These are phyloP conservation scores for Nakazawaea populi DNA, from an alignment of 805 yeast species.

Conservation along the genomic window DNA sequence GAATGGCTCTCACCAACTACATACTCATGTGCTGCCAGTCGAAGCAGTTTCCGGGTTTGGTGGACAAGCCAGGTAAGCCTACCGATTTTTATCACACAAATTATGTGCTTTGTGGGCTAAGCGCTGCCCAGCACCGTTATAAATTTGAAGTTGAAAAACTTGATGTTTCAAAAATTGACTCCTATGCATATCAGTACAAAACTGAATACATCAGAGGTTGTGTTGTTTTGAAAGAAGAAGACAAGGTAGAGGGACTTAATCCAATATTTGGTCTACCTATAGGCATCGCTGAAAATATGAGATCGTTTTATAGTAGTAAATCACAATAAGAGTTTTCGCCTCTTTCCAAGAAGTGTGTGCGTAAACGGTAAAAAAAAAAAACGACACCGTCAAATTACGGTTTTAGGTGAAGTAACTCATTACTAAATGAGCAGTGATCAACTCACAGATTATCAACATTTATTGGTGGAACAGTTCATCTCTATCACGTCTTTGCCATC, in stretches of 20 bases:
- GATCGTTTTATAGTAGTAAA: constrained; percentile 11
- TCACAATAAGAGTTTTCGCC: background rate
- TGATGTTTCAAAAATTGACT: background rate
- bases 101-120: constrained; percentile 73
- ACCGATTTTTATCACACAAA: constrained; percentile 92
- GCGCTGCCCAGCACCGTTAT: constrained; percentile 46
- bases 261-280: constrained; percentile 57
- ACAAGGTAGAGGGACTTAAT: constrained; percentile 31
- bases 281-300: constrained; percentile 27
- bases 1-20: constrained; percentile 58
- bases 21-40: constrained; percentile 74
- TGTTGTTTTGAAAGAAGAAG: constrained; percentile 15
- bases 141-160: constrained; percentile 12
- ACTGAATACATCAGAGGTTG: constrained; percentile 14
- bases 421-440: constrained; percentile 1
- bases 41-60: constrained; percentile 57
- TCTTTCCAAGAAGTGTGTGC: background rate
- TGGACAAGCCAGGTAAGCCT: constrained; percentile 79
- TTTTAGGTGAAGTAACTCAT: too few relatives aligned
- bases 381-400: background rate
- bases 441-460: constrained; percentile 1
- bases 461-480: constrained; percentile 2
- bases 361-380: background rate
- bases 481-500: background rate
- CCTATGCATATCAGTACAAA: constrained; percentile 24